Percentiles rank a stretch among this genome's conserved stretches.
These are phyloP conservation scores for Zelonia costaricensis DNA, from an alignment of 208 protist genomes.

Conservation along the genomic window DNA sequence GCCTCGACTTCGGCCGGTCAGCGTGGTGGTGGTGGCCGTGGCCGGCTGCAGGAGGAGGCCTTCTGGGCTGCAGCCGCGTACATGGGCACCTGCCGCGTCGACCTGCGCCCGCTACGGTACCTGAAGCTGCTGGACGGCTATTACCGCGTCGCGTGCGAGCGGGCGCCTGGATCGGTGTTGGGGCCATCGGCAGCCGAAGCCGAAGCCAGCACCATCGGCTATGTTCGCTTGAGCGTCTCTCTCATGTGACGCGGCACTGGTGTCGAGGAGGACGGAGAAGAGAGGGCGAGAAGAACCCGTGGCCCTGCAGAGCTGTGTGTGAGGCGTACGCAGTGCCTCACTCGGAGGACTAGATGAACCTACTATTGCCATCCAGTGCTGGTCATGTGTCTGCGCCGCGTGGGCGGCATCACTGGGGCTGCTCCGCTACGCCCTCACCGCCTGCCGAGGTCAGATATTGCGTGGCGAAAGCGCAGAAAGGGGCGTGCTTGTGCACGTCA, in stretches of 20 bases:
- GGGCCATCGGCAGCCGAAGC: conserved; percentile 5
- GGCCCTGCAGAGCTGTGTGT: too few relatives aligned
- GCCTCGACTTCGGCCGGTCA: background rate
- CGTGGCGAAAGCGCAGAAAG: too few relatives aligned
- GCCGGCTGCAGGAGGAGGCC: conserved; percentile 35
- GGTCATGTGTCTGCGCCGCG: conserved; percentile 1
- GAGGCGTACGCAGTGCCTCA: background rate
- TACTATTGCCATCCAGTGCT: background rate
- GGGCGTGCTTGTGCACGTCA: too few relatives aligned
- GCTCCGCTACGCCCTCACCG: too few relatives aligned
- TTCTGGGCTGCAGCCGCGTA: conserved; percentile 69
- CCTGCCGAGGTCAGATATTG: too few relatives aligned
- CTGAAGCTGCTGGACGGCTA: conserved; percentile 68
- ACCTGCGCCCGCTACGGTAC: conserved; percentile 79
- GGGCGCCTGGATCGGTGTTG: background rate
- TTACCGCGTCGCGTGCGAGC: conserved; percentile 55
- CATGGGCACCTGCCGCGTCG: conserved; percentile 69
- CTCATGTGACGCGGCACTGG: conserved; percentile 10
- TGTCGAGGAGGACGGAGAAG: background rate
- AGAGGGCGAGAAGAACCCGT: too few relatives aligned
- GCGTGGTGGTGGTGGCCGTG: background rate
- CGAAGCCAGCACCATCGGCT: conserved; percentile 51
- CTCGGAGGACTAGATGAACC: too few relatives aligned
- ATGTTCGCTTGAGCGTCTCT: conserved; percentile 64
- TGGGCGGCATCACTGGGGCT: too few relatives aligned